Conservation (phyloP, 164 flowering plant species). For the Vitis amurensis region DNA sequence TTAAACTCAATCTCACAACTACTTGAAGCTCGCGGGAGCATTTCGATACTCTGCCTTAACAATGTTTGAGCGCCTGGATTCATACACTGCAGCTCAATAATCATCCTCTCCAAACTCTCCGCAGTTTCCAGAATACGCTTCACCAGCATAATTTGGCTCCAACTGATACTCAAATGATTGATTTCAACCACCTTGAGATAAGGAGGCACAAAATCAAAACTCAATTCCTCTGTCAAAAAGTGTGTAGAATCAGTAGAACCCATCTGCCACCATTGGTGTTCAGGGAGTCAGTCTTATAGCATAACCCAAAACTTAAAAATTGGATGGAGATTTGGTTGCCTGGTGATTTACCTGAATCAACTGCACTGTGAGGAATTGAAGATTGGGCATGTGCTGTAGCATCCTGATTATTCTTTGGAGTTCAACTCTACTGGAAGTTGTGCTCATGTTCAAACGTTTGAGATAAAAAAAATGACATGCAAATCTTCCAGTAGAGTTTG, state of each 20-base stretch:
- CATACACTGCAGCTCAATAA: not conserved
- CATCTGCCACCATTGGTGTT: not conserved
- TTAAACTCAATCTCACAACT: not conserved
- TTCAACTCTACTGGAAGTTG: not conserved
- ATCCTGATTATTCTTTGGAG: not conserved
- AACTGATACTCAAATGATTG: not conserved
- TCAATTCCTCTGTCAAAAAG: not conserved
- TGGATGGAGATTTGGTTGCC: not conserved
- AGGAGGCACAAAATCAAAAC: not conserved
- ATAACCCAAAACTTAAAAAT: not conserved
- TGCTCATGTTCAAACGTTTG: not conserved
- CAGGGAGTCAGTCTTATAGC: too few relatives aligned
- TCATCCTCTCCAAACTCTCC: not conserved
- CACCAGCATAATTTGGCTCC: not conserved
- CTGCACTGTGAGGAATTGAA: not conserved
- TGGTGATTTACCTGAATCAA: not conserved
- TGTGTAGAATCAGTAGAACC: not conserved
- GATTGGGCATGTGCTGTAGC: not conserved
- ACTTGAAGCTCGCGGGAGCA: not conserved
- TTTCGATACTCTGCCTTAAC: not conserved
- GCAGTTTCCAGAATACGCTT: not conserved
- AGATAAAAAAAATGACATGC: not conserved
- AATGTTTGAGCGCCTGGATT: not conserved
- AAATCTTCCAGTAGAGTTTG: not conserved
- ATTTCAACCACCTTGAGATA: slow-evolving; percentile 3